A percentile compares a stretch with the other conserved stretches of the same genome.
Conservation (phyloP, 345 rosid genomes). For the Syzygium grande region DNA sequence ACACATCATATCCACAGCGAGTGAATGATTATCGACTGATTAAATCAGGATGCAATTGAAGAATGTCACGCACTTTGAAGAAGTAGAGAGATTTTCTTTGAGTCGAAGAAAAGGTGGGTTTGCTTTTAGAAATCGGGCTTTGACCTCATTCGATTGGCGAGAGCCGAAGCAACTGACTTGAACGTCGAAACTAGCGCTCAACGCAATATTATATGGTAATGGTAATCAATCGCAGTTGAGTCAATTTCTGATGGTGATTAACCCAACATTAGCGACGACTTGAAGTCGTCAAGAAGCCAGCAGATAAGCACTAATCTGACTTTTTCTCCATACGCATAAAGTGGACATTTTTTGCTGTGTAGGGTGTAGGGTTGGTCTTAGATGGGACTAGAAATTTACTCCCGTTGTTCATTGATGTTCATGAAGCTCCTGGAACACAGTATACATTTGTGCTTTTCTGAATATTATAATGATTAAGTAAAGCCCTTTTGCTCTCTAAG, state of each 20-base stretch:
- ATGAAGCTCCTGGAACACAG: slow-evolving; percentile 1
- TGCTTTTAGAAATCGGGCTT: background rate
- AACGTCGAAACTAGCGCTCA: background rate
- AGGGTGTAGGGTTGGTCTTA: background rate
- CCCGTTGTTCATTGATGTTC: background rate
- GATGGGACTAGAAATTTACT: background rate
- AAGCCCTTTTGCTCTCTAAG: background rate
- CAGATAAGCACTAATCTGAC: background rate
- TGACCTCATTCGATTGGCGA: background rate
- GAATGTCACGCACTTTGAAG: no score
- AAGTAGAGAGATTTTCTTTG: background rate
- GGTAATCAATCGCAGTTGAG: no score
- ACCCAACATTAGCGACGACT: background rate
- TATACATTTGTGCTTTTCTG: background rate
- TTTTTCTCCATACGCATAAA: background rate
- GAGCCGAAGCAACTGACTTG: background rate
- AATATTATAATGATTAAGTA: background rate
- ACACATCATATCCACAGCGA: no score
- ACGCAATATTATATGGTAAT: background rate
- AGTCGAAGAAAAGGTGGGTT: background rate
- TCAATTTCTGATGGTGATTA: background rate
- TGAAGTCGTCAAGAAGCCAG: background rate
- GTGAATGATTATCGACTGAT: no score
- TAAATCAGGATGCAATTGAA: no score
- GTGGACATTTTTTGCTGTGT: background rate